Percentiles rank a stretch among this genome's conserved stretches.
Evolutionary conservation across 257 asterid genomes (phyloP).

Genomic region (Lantana camara): DNA sequence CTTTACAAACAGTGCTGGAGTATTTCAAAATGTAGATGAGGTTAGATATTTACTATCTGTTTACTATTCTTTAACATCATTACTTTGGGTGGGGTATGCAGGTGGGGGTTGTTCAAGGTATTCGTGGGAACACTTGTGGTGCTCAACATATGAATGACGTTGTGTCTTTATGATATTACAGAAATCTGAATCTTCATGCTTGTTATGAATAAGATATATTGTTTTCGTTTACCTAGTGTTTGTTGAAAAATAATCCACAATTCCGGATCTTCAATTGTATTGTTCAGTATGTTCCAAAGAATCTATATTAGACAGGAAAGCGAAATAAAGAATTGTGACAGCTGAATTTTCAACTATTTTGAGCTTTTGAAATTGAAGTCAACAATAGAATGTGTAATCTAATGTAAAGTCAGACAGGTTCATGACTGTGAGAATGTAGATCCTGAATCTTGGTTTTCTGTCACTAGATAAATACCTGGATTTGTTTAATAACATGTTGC

Average conservation of each 20-base stretch:
- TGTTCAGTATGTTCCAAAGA: background rate
- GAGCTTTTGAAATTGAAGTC: conserved; percentile 4
- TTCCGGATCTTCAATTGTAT: conserved; percentile 3
- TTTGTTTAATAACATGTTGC: conserved; percentile 6
- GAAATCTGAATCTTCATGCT: background rate
- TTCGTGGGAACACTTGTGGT: background rate
- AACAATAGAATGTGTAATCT: background rate
- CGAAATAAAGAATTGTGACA: background rate
- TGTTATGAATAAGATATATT: background rate
- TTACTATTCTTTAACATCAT: conserved; percentile 16
- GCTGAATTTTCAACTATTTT: background rate
- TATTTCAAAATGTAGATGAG: conserved; percentile 48
- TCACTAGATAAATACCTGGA: background rate
- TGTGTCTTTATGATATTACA: no score
- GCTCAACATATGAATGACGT: background rate
- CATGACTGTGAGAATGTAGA: conserved; percentile 15
- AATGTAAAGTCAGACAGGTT: background rate
- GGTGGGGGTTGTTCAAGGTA: background rate
- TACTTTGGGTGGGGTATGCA: background rate
- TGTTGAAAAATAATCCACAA: conserved; percentile 6
- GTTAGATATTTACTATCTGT: conserved; percentile 46
- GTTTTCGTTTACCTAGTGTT: background rate
- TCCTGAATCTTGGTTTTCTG: conserved; percentile 20
- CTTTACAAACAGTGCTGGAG: conserved; percentile 38
- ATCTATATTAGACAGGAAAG: conserved; percentile 7